Evolutionary conservation across 345 rosid genomes (phyloP), one percentile per base, ranked within the genome.

Genomic region (Angophora floribunda): DNA sequence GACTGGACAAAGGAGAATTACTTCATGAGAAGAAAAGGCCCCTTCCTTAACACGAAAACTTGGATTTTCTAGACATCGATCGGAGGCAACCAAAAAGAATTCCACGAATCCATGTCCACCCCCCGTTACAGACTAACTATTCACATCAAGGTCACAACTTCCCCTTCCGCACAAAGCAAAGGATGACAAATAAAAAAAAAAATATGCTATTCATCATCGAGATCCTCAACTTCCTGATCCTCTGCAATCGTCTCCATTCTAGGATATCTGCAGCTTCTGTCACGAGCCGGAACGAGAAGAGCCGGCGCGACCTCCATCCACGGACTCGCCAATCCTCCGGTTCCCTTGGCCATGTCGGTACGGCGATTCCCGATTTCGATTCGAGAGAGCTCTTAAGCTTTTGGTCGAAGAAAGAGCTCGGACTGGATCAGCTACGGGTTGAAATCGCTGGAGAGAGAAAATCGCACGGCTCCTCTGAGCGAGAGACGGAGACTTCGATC

Each of bases 251-350:
- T 93, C 93, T 91, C 94, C 86, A 94, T 50, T 5, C 13, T 85
- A 7, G 96, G 93, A n/a, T 88, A 80, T 89, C 65, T 90, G 7
- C 91, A 91, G 30, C 87, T 67, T 87, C 80, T 92, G 79, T 63
- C 15, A 7, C 24, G 87, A 19, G 86, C 82, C 47, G 88, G 89
- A 47, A 92, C 59, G 75, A 94, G 28, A 22, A 86, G 90, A 6
- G 92, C 88, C 2, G 94, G 94, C 19, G 91, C 93, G 15, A 93
- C 91, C 85, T 93, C 95, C 79, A 88, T 57, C 94, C 93, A 92
- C 53, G 86, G 88, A 61, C 89, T 79, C 67, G 9, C 12, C 91
- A 90, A 85, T 85, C 45, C 63, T 57, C 87, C 84, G 21, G 17
- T 85, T 30, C 51, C 86, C 90, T 92, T 91, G 22, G 85, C 93